A percentile compares a stretch with the other conserved stretches of the same genome.
Conservation (phyloP, 495 filamentous ascomycete species). For the Daldinia concentrica region DNA sequence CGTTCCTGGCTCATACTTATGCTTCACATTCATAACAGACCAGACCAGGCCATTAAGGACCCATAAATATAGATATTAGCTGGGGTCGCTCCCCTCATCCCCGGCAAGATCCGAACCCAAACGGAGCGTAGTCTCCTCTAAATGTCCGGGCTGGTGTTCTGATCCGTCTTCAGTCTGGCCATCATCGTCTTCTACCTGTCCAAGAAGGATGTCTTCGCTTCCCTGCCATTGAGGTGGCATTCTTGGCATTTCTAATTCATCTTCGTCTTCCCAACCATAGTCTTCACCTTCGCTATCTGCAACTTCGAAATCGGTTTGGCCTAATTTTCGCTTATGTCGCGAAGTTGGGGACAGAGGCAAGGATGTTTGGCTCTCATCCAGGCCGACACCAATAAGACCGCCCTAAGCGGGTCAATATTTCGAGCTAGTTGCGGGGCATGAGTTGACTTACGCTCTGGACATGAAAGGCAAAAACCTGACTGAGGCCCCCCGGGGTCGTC, state of each 20-base stretch:
- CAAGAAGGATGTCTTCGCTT: conserved; percentile 60
- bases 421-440: background rate
- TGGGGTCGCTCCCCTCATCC: conserved; percentile 17
- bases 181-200: conserved; percentile 47
- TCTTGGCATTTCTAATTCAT: conserved; percentile 55
- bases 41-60: conserved; percentile 18
- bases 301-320: conserved; percentile 55
- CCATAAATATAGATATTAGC: conserved; percentile 27
- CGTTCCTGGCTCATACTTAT: conserved; percentile 3
- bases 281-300: conserved; percentile 63
- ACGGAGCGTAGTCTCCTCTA: conserved; percentile 16
- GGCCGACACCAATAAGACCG: conserved; percentile 39
- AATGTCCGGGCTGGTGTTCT: conserved; percentile 16
- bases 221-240: conserved; percentile 63
- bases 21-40: conserved; percentile 26
- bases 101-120: conserved; percentile 35
- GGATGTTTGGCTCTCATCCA: conserved; percentile 40
- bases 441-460: conserved; percentile 50
- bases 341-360: conserved; percentile 43
- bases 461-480: conserved; percentile 51
- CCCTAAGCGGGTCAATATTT: conserved; percentile 37
- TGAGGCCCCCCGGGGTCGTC: conserved; percentile 32
- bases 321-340: conserved; percentile 56
- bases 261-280: conserved; percentile 61
- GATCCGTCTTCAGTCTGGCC: conserved; percentile 39